A percentile compares a stretch with the other conserved stretches of the same genome.
Evolutionary conservation across 2,329 filamentous ascomycete species (phyloP).

Genomic region (Aspergillus versicolor): DNA sequence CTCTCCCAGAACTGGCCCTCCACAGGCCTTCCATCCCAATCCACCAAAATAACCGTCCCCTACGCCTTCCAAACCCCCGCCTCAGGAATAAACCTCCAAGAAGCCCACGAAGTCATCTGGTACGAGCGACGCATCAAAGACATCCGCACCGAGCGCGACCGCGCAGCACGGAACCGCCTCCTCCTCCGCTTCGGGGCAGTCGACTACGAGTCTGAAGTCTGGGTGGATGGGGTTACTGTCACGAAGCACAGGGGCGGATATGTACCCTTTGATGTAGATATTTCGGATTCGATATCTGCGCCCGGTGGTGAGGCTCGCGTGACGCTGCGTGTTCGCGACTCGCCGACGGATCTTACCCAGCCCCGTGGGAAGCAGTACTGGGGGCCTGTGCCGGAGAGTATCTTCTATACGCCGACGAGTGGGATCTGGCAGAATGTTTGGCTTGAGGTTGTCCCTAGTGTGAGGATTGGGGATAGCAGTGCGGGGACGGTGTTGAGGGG

Average conservation of each 20-base stretch:
- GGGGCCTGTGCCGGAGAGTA: slow-evolving; percentile 51
- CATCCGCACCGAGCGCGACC: slow-evolving; percentile 47
- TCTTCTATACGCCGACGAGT: slow-evolving; percentile 70
- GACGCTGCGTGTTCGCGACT: slow-evolving; percentile 62
- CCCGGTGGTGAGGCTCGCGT: slow-evolving; percentile 36
- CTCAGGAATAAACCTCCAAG: slow-evolving; percentile 61
- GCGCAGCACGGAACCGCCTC: slow-evolving; percentile 35
- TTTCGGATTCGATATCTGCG: slow-evolving; percentile 40
- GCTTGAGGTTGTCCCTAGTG: slow-evolving; percentile 56
- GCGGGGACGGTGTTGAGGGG: slow-evolving; percentile 61
- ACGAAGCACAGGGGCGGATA: slow-evolving; percentile 61
- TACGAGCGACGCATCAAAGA: slow-evolving; percentile 59
- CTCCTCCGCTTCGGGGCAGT: slow-evolving; percentile 52
- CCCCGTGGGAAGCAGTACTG: slow-evolving; percentile 69
- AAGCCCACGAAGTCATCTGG: slow-evolving; percentile 67
- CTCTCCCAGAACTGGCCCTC: slow-evolving; percentile 26
- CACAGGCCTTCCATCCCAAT: slow-evolving; percentile 23
- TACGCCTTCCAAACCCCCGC: slow-evolving; percentile 66
- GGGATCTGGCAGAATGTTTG: slow-evolving; percentile 76
- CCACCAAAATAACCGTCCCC: slow-evolving; percentile 59
- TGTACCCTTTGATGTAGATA: slow-evolving; percentile 60
- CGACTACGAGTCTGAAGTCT: slow-evolving; percentile 54
- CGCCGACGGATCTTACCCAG: slow-evolving; percentile 63
- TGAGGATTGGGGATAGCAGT: slow-evolving; percentile 59
- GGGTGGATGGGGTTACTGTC: slow-evolving; percentile 54